Evolutionary conservation across 148 eudicot species (phyloP), one percentile per base, ranked within the genome.

Genomic region (Camellia japonica): DNA sequence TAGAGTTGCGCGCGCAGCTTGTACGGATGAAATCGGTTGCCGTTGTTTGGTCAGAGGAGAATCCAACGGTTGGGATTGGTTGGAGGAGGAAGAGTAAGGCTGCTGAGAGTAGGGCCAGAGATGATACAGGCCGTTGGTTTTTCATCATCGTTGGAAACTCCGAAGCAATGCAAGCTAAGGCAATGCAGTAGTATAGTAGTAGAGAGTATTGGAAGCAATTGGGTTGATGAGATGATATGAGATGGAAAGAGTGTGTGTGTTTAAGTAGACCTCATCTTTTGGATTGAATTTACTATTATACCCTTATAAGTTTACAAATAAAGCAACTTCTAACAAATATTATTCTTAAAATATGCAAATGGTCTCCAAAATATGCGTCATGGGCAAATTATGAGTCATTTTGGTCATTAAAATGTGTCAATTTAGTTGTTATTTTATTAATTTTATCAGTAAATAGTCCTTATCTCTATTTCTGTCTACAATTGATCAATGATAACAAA

Each of bases 1-100:
- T 55, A 89, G 87, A 13, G 98, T 94, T 43, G 89, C 80, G 72
- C 76, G n/a, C 79, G 85, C 98, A 94, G 76, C 88, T 89, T 0
- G 88, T 83, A 1, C 95, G 91, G 82, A 93, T 91, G 88, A 87
- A 94, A 11, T 87, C 89, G 44, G 81, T 73, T 73, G 73, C 72
- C 63, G 51, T 80, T 52, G 54, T 85, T 3, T 4, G 79, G 0
- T 80, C 0, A 0, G 52, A 5, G 72, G 81, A 46, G 71, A 59
- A 7, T 4, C 11, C 68, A 15, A 58, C 60, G 76, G 79, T 9
- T 42, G 74, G 7, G 71, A 74, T 76, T 44, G 84, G 79, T 5
- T 11, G 68, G 49, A 64, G 43, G 71, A 18, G 77, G 74, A 55
- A 55, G 75, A 38, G 61, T 61, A 18, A 2, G 54, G 76, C 42